Evolutionary conservation across 495 filamentous ascomycete genomes (phyloP), one percentile per base, ranked within the genome.

Genomic region (Rhypophila decipiens): DNA sequence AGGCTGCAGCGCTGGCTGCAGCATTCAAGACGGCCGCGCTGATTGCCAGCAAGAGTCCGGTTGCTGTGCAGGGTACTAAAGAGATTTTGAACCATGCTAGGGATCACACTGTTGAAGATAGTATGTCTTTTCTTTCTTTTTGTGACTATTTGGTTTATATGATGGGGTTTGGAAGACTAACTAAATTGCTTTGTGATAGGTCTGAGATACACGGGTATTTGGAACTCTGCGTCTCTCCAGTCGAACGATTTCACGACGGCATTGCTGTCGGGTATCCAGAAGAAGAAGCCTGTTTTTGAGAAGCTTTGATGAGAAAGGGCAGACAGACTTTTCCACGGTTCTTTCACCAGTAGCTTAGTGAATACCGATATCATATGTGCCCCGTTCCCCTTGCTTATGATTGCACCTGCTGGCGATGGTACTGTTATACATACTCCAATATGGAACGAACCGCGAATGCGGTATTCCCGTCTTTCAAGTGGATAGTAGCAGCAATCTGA

Each of bases 1-100:
- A 88, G 64, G 70, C 71, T 20, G 75, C 73, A 38, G 77, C 82
- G 4, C 57, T 90, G 23, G 62, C 70, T 34, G 74, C 74, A 29
- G 90, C 80, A 1, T 18, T 91, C 49, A 74, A 81, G 63, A 47
- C 89, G 60, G 89, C 86, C 7, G 63, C 52, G 11, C 48, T 82
- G 57, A 79, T 97, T 15, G 85, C 86, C 29, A 66, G 59, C 4
- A 96, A 97, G 77, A 94, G 87, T 57, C 93, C 93, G 0, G 80
- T 98, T 19, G 93, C 89, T 0, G 87, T 95, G 51, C 83, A 91
- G 69, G 86, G 89, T 3, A 97, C 93, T 18, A 98, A 98, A 73
- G 85, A 95, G 65, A 59, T 97, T 42, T 60, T 98, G 63, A 95
- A 97, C 66, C 90, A 82, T 58, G 84, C 82, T 36, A 73, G 89